Percentiles rank a stretch among this genome's conserved stretches.
These are phyloP conservation scores for Laetiporus sulphureus DNA, from an alignment of 1,284 basidiomycete genomes.

Conservation along the genomic window DNA sequence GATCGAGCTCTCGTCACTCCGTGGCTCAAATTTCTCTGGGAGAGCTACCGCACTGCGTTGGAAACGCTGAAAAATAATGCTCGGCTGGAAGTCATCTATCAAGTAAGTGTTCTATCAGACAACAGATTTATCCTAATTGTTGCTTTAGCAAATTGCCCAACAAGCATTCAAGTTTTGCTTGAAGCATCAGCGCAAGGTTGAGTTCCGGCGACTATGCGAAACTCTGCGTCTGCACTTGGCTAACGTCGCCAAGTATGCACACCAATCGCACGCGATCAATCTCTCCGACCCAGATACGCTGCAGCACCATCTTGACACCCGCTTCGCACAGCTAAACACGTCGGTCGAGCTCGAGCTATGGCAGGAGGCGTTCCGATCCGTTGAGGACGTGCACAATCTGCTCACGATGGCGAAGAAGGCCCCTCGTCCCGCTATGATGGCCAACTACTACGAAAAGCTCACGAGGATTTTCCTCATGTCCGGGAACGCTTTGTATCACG, in stretches of 20 bases:
- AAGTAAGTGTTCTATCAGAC: slow-evolving; percentile 41
- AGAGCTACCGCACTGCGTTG: slow-evolving; percentile 93
- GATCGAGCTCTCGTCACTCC: slow-evolving; percentile 95
- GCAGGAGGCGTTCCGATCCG: slow-evolving; percentile 98
- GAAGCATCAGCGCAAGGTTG: slow-evolving; percentile 91
- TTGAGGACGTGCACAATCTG: slow-evolving; percentile 97
- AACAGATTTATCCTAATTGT: neutral
- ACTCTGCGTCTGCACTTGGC: slow-evolving; percentile 92
- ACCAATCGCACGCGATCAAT: slow-evolving; percentile 97
- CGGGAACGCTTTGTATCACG: slow-evolving; percentile 93
- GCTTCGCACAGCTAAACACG: slow-evolving; percentile 97
- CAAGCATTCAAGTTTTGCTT: slow-evolving; percentile 98
- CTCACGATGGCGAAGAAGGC: slow-evolving; percentile 91
- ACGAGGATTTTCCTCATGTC: slow-evolving; percentile 95
- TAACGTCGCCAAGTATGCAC: slow-evolving; percentile 93
- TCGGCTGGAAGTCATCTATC: slow-evolving; percentile 90
- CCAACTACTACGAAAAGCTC: slow-evolving; percentile 98
- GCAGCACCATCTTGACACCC: slow-evolving; percentile 95
- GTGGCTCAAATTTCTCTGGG: slow-evolving; percentile 98
- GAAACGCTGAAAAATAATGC: slow-evolving; percentile 98
- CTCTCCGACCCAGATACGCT: slow-evolving; percentile 95
- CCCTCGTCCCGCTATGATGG: slow-evolving; percentile 94
- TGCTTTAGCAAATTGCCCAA: slow-evolving; percentile 81
- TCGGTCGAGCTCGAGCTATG: slow-evolving; percentile 98
- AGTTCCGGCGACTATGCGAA: slow-evolving; percentile 96